Percentiles rank a stretch among this genome's conserved stretches.
Conservation (phyloP, 2,329 filamentous ascomycete genomes). For the Fusarium pseudoanthophilum region DNA sequence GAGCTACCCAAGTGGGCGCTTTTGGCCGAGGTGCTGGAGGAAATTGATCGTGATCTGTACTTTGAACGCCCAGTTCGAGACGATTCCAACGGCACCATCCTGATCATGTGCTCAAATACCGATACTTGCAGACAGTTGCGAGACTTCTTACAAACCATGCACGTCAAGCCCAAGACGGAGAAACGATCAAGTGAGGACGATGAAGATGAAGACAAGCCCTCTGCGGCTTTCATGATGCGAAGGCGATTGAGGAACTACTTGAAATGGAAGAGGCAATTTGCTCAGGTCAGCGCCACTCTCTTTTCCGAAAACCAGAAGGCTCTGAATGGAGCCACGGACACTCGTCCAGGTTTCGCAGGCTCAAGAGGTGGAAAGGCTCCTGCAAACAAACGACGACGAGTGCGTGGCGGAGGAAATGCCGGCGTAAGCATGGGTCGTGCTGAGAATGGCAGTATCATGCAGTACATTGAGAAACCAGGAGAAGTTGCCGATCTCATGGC, state of each 20-base stretch:
- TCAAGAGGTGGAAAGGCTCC: slow-evolving; percentile 71
- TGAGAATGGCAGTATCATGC: slow-evolving; percentile 78
- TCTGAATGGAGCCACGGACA: slow-evolving; percentile 73
- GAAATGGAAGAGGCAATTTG: slow-evolving; percentile 89
- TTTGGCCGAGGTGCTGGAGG: slow-evolving; percentile 88
- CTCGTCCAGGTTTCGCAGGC: slow-evolving; percentile 57
- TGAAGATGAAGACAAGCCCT: slow-evolving; percentile 69
- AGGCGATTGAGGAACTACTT: slow-evolving; percentile 87
- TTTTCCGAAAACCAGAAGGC: slow-evolving; percentile 84
- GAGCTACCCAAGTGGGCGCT: slow-evolving; percentile 95
- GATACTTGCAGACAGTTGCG: slow-evolving; percentile 87
- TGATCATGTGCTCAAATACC: slow-evolving; percentile 95
- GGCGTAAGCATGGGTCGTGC: slow-evolving; percentile 69
- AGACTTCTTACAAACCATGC: slow-evolving; percentile 92
- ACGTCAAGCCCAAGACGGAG: slow-evolving; percentile 69
- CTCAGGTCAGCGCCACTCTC: slow-evolving; percentile 81
- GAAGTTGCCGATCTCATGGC: slow-evolving; percentile 86
- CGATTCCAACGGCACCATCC: slow-evolving; percentile 88
- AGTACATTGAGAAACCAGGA: slow-evolving; percentile 82
- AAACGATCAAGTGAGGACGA: slow-evolving; percentile 56
- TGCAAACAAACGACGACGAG: slow-evolving; percentile 84
- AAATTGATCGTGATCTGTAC: slow-evolving; percentile 91
- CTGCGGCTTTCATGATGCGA: slow-evolving; percentile 89
- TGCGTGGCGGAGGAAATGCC: slow-evolving; percentile 79
- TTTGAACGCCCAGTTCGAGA: slow-evolving; percentile 81